Evolutionary conservation across 345 rosid genomes (phyloP).

Genomic region (Aquilaria sinensis): DNA sequence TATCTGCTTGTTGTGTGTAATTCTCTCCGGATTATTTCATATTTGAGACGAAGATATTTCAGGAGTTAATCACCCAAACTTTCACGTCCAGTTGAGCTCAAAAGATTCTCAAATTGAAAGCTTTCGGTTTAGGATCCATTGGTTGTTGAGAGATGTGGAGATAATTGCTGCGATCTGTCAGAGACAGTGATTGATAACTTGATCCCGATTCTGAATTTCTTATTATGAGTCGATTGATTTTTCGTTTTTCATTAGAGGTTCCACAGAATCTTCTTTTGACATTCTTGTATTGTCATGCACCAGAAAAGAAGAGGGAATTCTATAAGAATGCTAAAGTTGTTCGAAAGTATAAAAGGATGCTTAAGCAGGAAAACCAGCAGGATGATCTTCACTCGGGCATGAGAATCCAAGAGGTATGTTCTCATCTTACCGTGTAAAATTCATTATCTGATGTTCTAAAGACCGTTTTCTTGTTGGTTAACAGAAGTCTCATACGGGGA

Average conservation of each 20-base stretch:
- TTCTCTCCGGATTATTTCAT: too few species aligned
- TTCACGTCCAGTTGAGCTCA: too few species aligned
- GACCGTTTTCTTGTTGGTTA: too few species aligned
- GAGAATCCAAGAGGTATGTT: conserved; percentile 26
- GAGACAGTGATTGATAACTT: too few species aligned
- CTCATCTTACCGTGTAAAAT: not conserved
- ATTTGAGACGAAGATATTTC: too few species aligned
- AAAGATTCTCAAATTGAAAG: not conserved
- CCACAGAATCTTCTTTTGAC: not conserved
- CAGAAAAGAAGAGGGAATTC: conserved; percentile 73
- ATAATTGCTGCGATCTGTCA: too few species aligned
- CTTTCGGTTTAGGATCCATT: too few species aligned
- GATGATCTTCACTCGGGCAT: conserved; percentile 12
- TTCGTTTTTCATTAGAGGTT: not conserved
- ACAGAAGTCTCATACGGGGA: too few species aligned
- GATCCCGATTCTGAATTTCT: not conserved
- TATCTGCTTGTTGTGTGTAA: too few species aligned
- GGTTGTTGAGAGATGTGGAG: too few species aligned
- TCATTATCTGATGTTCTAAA: too few species aligned
- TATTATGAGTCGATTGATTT: not conserved
- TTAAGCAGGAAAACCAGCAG: conserved; percentile 36
- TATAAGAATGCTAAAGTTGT: conserved; percentile 78
- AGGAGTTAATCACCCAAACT: not conserved
- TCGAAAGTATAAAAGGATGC: conserved; percentile 54
- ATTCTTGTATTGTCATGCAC: conserved; percentile 9